Evolutionary conservation across 371 early-diverging fungal species (phyloP).

Genomic region (Mucor mucedo): DNA sequence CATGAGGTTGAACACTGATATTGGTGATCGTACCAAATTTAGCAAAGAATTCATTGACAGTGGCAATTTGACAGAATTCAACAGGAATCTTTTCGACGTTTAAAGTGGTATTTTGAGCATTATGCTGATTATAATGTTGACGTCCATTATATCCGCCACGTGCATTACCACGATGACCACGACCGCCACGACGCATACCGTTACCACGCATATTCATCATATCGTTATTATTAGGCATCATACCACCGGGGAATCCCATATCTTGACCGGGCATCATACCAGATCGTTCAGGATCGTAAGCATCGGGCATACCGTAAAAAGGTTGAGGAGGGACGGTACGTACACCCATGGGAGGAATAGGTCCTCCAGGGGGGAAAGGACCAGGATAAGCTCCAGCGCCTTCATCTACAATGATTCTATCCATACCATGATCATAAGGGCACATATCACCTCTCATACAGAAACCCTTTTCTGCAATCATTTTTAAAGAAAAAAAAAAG

Average conservation of each 20-base stretch:
- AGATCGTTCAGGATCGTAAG: conserved; percentile 61
- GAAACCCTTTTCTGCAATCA: conserved; percentile 63
- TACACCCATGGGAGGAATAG: conserved; percentile 25
- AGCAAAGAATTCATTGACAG: conserved; percentile 75
- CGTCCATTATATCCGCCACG: conserved; percentile 43
- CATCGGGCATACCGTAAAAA: conserved; percentile 32
- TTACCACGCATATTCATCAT: conserved; percentile 26
- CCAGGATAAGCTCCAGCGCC: conserved; percentile 33
- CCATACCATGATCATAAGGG: conserved; percentile 79
- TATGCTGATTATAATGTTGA: conserved; percentile 27
- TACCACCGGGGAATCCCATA: conserved; percentile 21
- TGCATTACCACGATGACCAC: conserved; percentile 27
- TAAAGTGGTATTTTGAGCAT: conserved; percentile 56
- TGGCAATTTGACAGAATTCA: conserved; percentile 66
- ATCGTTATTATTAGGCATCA: conserved; percentile 12
- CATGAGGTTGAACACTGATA: conserved; percentile 62
- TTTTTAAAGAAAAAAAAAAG: too few relatives aligned
- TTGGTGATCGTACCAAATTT: conserved; percentile 77
- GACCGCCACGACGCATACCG: conserved; percentile 6
- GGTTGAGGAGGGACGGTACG: conserved; percentile 20
- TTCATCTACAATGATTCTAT: conserved; percentile 77
- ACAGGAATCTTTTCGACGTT: conserved; percentile 79
- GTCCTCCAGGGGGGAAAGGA: conserved; percentile 26
- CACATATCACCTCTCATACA: conserved; percentile 86
- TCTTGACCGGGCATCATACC: conserved; percentile 21